A percentile compares a stretch with the other conserved stretches of the same genome.
These are phyloP conservation scores for Suillus lakei DNA, from an alignment of 768 basidiomycete genomes.

Conservation along the genomic window DNA sequence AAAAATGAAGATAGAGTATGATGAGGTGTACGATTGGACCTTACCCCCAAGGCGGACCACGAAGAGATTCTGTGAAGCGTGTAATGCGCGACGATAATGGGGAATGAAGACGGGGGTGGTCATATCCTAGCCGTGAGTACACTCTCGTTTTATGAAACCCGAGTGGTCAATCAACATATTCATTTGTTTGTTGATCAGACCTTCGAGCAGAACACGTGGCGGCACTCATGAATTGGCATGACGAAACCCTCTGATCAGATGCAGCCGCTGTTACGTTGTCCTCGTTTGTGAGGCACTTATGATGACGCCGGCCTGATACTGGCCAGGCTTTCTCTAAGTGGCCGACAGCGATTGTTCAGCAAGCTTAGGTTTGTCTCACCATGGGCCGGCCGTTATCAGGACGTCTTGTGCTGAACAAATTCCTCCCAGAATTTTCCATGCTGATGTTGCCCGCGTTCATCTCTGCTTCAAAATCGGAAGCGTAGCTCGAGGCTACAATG, in stretches of 20 bases:
- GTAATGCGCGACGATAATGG: slow-evolving; percentile 24
- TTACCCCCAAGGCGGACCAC: slow-evolving; percentile 23
- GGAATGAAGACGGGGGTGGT: neutral
- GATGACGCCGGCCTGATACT: neutral
- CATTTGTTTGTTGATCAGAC: slow-evolving; percentile 5
- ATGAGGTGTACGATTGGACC: slow-evolving; percentile 47
- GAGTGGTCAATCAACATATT: neutral
- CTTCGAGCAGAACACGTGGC: neutral
- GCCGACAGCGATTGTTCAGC: slow-evolving; percentile 2
- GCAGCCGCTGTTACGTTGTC: slow-evolving; percentile 2
- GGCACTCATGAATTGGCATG: neutral
- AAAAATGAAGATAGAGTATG: slow-evolving; percentile 41
- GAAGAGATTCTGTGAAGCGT: slow-evolving; percentile 39
- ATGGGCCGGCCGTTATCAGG: neutral
- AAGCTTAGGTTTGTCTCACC: slow-evolving; percentile 1
- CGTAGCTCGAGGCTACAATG: neutral
- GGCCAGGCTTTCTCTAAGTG: neutral
- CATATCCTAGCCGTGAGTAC: neutral
- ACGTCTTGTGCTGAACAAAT: neutral
- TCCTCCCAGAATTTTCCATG: neutral
- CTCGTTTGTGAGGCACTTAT: slow-evolving; percentile 9
- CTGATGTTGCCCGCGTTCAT: neutral
- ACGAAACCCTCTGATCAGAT: neutral
- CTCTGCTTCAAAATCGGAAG: neutral
- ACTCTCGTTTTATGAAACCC: neutral